phyloP scores from a whole-genome alignment of 768 basidiomycete species.

The Leucocoprinus birnbaumii region DNA sequence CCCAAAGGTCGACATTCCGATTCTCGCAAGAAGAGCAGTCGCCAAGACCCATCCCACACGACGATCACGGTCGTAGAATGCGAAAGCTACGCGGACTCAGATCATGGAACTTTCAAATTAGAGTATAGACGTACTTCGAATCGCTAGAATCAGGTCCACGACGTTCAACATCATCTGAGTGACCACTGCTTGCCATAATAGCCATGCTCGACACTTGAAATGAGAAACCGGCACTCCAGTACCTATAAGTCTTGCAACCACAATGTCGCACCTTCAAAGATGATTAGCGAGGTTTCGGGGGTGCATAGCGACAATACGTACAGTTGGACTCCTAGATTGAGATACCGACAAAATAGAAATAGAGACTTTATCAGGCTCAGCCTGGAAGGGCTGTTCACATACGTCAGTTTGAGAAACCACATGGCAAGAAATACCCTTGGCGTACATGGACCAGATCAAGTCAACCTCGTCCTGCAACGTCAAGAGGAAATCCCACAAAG shows the following conservation, averaged over 20 bases:
- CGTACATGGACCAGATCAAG: neutral
- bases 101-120: too few species aligned
- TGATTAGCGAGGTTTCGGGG: neutral
- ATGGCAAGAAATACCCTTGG: neutral
- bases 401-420: neutral
- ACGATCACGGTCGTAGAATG: conserved; percentile 15
- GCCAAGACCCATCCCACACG: conserved; percentile 13
- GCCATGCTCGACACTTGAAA: neutral
- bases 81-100: conserved; percentile 8
- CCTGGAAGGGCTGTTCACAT: neutral
- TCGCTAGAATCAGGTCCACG: neutral
- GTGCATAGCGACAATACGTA: neutral
- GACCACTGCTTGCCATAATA: neutral
- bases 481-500: neutral
- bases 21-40: conserved; percentile 4
- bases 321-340: neutral
- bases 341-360: neutral
- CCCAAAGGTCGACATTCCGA: conserved; percentile 11
- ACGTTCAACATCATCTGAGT: neutral
- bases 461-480: neutral
- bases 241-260: neutral
- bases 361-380: neutral
- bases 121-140: neutral
- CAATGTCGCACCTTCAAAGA: neutral
- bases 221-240: neutral